These are phyloP conservation scores for Pyropia yezoensis DNA, from an alignment of 23 red algal species.

Conservation along the genomic window DNA sequence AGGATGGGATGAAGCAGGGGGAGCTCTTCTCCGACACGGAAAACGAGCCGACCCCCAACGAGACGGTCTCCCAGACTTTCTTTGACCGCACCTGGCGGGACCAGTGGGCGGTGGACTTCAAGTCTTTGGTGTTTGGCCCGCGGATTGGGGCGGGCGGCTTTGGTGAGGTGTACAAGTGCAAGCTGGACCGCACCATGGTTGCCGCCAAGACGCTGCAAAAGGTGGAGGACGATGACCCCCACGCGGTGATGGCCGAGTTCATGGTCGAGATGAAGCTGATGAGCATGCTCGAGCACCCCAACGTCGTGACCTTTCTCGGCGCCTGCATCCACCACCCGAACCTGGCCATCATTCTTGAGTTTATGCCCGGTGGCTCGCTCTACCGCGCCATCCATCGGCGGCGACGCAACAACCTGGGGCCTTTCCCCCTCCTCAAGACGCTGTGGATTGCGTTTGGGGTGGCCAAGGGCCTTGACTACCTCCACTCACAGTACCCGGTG, in stretches of 20 bases:
- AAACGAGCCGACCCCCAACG: slow-evolving; percentile 21
- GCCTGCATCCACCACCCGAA: slow-evolving; percentile 80
- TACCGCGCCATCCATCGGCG: slow-evolving; percentile 85
- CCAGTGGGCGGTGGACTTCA: slow-evolving; percentile 80
- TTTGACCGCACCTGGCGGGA: slow-evolving; percentile 66
- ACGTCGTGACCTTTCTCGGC: slow-evolving; percentile 92
- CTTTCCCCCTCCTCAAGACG: slow-evolving; percentile 71
- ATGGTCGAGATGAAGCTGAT: slow-evolving; percentile 99
- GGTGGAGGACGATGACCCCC: slow-evolving; percentile 81
- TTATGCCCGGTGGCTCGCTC: slow-evolving; percentile 86
- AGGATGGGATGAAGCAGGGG: slow-evolving; percentile 37
- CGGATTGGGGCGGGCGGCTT: slow-evolving; percentile 91
- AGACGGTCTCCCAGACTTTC: slow-evolving; percentile 60
- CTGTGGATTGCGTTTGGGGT: slow-evolving; percentile 88
- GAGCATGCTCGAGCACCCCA: slow-evolving; percentile 79
- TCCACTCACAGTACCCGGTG: slow-evolving; percentile 84
- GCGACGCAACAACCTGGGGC: slow-evolving; percentile 53
- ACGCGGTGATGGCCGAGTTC: slow-evolving; percentile 67
- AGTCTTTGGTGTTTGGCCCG: slow-evolving; percentile 72
- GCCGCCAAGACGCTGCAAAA: slow-evolving; percentile 91
- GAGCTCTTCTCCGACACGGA: slow-evolving; percentile 43
- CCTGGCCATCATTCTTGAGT: slow-evolving; percentile 87
- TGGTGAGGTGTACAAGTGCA: slow-evolving; percentile 92
- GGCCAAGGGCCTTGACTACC: slow-evolving; percentile 85
- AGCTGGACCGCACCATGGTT: slow-evolving; percentile 61